Base-by-base conservation (phyloP, 1,139 yeast species). In the Lodderomyces oxycetoniae region DNA sequence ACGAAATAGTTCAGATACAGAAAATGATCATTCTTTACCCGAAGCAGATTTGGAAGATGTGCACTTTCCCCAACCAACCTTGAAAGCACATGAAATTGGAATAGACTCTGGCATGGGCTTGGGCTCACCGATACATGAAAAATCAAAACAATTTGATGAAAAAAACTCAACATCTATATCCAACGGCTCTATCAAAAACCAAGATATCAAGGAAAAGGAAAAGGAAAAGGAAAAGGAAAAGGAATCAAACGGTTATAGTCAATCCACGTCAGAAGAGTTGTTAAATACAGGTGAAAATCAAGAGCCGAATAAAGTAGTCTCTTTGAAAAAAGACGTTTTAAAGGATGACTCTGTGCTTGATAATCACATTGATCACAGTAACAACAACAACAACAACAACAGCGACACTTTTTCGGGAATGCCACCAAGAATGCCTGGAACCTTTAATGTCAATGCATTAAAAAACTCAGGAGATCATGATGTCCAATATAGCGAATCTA, bases 391-490 rank as follows among this genome's bases (percentile, higher is more conserved):
- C 17, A 30, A 14, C 12, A 30, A 33, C 8, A 30, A 17, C 8
- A 32, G 24, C 11, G 14, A 35, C n/a, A 33, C 30, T 14, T 30
- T 28, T 12, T 11, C 27, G 12, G n/a, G 14, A n/a, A 14, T 38
- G 36, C 42, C 42, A n/a, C 86, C 85, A 8, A 57, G 86, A 32
- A 67, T 73, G 54, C 79, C 81, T 1, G 86, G 78, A 1, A 71
- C 80, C 0, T 61, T 71, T 43, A 72, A 79, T 49, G 79, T 79
- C 31, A 71, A 64, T 39, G 83, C 75, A 1, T 54, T 79, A 17
- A 56, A 55, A 32, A 43, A 43, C n/a, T 24, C 12, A 14, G 6
- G 7, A 24, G n/a, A 24, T 14, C n/a, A n/a, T n/a, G 10, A 20
- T 20, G 23, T 9, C 23, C 23, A 20, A 20, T 20, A 8, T 8